Percentiles rank a stretch among this genome's conserved stretches.
These are phyloP conservation scores for Coniochaeta hoffmannii DNA, from an alignment of 2,329 filamentous ascomycete genomes.

Conservation along the genomic window DNA sequence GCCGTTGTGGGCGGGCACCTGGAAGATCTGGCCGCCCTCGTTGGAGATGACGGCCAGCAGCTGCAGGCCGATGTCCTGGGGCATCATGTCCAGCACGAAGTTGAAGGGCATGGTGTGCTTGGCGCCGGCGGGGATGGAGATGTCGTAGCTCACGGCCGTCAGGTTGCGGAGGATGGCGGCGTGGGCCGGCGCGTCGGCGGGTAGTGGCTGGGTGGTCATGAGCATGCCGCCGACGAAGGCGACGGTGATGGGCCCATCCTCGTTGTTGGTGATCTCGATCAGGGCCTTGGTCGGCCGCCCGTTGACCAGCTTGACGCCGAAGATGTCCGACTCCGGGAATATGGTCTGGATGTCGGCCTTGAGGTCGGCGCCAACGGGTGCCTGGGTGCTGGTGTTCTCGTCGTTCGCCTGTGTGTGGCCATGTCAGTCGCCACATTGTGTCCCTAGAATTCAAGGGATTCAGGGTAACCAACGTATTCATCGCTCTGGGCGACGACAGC, in stretches of 20 bases:
- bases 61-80: slow-evolving; percentile 76
- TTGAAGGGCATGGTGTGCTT: slow-evolving; percentile 71
- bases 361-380: slow-evolving; percentile 22
- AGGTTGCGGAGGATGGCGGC: slow-evolving; percentile 73
- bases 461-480: slow-evolving; percentile 35
- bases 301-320: slow-evolving; percentile 94
- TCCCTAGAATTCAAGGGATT: slow-evolving; percentile 3
- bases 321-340: slow-evolving; percentile 69
- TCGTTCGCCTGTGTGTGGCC: slow-evolving; percentile 13
- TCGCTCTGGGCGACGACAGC: slow-evolving; percentile 54
- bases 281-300: slow-evolving; percentile 77
- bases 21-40: slow-evolving; percentile 61
- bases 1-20: slow-evolving; percentile 72
- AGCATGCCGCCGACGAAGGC: slow-evolving; percentile 72
- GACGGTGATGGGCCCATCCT: slow-evolving; percentile 67
- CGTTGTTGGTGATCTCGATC: slow-evolving; percentile 77
- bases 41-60: slow-evolving; percentile 68
- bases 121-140: slow-evolving; percentile 68
- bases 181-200: slow-evolving; percentile 35
- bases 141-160: slow-evolving; percentile 66
- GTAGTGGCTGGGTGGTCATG: slow-evolving; percentile 46
- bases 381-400: slow-evolving; percentile 23
- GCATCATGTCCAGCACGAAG: slow-evolving; percentile 87
- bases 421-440: slow-evolving; percentile 14
- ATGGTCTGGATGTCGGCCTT: slow-evolving; percentile 58